A percentile compares a stretch with the other conserved stretches of the same genome.
Evolutionary conservation across 306 rosid species (phyloP).

Genomic region (Trichosanthes cucumerina): DNA sequence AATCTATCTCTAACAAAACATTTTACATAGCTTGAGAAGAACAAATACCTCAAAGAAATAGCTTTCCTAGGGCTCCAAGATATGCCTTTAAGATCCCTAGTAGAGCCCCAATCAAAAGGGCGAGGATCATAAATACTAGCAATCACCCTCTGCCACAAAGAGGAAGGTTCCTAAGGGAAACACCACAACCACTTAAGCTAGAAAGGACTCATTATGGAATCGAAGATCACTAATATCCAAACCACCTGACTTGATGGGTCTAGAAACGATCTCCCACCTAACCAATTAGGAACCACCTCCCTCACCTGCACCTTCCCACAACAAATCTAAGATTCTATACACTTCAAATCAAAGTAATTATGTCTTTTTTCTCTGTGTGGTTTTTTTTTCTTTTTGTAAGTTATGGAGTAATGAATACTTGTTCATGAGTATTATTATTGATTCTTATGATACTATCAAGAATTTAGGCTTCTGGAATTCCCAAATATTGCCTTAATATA

Average conservation of each 20-base stretch:
- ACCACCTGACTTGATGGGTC: neutral
- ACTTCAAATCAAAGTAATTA: neutral
- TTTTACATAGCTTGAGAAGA: neutral
- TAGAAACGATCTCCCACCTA: neutral
- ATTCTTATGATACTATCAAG: neutral
- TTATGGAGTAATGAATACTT: neutral
- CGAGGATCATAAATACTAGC: neutral
- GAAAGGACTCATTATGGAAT: neutral
- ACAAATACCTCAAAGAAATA: neutral
- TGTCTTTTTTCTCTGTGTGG: neutral
- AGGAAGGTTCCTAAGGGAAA: neutral
- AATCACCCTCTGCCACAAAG: neutral
- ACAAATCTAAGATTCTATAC: neutral
- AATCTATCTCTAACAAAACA: too few species aligned
- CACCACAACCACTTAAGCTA: neutral
- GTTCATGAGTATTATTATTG: neutral
- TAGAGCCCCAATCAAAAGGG: neutral
- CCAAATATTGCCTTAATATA: neutral
- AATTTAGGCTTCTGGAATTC: neutral
- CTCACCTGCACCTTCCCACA: neutral
- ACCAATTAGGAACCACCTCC: neutral
- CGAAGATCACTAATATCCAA: neutral
- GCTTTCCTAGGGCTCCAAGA: neutral
- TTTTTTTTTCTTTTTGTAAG: too few species aligned
- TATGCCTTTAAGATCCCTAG: neutral